Percentiles rank a stretch among this genome's conserved stretches.
These are phyloP conservation scores for Leucosporidium scottii DNA, from an alignment of 768 basidiomycete species.

Conservation along the genomic window DNA sequence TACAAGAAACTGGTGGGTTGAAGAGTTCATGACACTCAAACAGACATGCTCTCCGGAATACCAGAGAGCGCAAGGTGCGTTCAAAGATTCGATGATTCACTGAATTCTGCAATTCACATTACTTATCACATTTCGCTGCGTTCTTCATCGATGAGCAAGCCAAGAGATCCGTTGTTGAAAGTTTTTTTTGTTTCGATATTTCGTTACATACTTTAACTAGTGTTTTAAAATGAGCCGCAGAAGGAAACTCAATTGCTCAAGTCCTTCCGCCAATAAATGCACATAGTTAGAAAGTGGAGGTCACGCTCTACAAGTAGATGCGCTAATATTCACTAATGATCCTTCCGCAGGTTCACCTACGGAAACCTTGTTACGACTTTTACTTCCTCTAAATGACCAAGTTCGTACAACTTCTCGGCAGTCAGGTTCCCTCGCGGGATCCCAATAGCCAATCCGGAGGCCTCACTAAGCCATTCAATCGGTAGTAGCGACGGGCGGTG, in stretches of 20 bases:
- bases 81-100: conserved; percentile 79
- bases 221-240: no score
- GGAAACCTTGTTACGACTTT: conserved; percentile 46
- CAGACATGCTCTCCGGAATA: conserved; percentile 65
- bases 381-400: no score
- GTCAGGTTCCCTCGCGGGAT: no score
- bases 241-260: no score
- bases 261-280: no score
- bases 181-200: conserved; percentile 43
- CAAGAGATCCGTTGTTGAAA: conserved; percentile 64
- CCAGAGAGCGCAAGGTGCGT: conserved; percentile 70
- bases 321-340: conserved; percentile 50
- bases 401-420: no score
- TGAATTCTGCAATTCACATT: conserved; percentile 77
- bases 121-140: conserved; percentile 72
- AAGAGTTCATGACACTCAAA: no score
- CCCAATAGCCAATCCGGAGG: conserved; percentile 67
- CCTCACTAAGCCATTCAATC: no score
- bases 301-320: conserved; percentile 38
- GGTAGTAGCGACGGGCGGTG: conserved; percentile 85
- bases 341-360: conserved; percentile 63
- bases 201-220: conserved; percentile 53
- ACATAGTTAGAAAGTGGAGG: conserved; percentile 24
- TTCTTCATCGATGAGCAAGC: conserved; percentile 74
- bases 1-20: no score